Base-by-base conservation (phyloP, 495 filamentous ascomycete species). In the Hypoxylon trugodes region DNA sequence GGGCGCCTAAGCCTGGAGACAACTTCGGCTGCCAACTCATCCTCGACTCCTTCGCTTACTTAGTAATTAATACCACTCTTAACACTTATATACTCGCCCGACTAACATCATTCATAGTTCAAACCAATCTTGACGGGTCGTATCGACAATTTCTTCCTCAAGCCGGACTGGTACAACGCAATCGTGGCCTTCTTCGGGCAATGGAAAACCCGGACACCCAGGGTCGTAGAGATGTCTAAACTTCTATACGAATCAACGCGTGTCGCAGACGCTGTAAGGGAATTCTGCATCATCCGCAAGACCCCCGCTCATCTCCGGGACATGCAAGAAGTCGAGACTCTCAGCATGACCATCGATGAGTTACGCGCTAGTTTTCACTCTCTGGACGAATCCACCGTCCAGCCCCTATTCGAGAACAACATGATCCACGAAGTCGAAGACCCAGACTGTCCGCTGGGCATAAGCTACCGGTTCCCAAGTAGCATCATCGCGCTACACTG, bases 121-220 rank as follows among this genome's bases (percentile, higher is more conserved):
- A 41, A 16, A 19, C 18, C 53, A 24, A 21, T 58, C 3, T 9
- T 48, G 19, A 19, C 15, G 9, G 61, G 41, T 21, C 22, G 35
- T 1, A 59, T 54, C 25, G 47, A 52, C 16, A 59, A 65, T 26
- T 65, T 65, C 15, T 65, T 53, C 54, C 9, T 32, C 3, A 40
- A 45, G 2, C 61, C 53, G 1, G 18, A 47, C 25, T 65, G 61
- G 61, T 10, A 32, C 32, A 9, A 21, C 4, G 61, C 48, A 7
- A 16, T 65, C 9, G 32, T 12, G 4, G 41, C 25, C 25, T 53
- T 46, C 38, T 58, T 59, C 26, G 24, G 18, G 10, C 47, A 59
- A 37, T 49, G n/a, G 10, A 33, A 47, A 35, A 33, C 19, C 22
- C 26, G 40, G 22, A 35, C 41, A 2, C 40, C 61, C 6, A 49